These are phyloP conservation scores for Coemansia sp. DNA, from an alignment of 192 early-diverging fungal species.

Conservation along the genomic window DNA sequence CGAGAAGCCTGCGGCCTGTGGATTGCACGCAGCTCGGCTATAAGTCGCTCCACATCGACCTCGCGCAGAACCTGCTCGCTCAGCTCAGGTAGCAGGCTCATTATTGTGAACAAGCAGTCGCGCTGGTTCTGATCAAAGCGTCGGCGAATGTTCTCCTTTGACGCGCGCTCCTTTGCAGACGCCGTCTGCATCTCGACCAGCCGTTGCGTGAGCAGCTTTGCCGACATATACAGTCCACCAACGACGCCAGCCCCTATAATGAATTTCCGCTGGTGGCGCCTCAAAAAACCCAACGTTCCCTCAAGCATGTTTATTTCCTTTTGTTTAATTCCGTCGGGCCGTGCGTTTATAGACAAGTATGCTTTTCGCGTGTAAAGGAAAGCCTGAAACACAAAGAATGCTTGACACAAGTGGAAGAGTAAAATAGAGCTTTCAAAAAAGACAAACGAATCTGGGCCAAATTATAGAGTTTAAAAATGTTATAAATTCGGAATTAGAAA, in stretches of 20 bases:
- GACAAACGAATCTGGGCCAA: background rate
- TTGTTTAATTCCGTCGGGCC: background rate
- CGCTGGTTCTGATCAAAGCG: constrained; percentile 94
- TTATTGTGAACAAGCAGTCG: constrained; percentile 86
- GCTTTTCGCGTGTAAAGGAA: background rate
- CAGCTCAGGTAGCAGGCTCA: constrained; percentile 77
- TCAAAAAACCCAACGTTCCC: constrained; percentile 61
- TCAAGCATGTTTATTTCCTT: constrained; percentile 36
- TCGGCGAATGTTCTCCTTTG: constrained; percentile 68
- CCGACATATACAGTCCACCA: constrained; percentile 72
- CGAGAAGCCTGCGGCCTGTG: constrained; percentile 12
- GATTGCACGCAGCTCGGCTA: constrained; percentile 52
- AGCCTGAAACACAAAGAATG: no score
- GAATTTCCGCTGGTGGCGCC: constrained; percentile 65
- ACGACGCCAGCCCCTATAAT: constrained; percentile 65
- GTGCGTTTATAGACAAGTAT: background rate
- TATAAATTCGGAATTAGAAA: background rate
- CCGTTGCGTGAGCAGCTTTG: constrained; percentile 71
- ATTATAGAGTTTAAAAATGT: background rate
- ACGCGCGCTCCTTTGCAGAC: constrained; percentile 61
- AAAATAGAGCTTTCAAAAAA: no score
- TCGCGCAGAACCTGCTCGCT: constrained; percentile 74
- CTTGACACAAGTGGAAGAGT: no score
- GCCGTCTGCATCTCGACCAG: constrained; percentile 71
- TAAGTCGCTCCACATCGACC: constrained; percentile 74